phyloP scores from a whole-genome alignment of 1,139 yeast species.

The Kodamaea fungicola region DNA sequence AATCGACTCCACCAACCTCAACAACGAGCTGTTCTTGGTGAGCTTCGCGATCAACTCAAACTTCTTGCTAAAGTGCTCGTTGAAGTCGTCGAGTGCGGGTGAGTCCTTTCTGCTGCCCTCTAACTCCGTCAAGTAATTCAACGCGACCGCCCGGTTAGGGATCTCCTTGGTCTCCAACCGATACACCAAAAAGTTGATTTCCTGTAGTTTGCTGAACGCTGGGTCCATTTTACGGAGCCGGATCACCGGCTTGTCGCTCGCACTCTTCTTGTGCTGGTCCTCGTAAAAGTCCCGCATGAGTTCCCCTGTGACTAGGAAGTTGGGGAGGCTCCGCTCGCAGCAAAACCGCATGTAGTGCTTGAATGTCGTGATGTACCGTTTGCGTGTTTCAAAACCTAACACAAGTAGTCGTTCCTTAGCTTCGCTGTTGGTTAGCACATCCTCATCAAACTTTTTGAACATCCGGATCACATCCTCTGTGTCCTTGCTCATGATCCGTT shows the following conservation, averaged over 20 bases:
- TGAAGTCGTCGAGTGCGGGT: background rate
- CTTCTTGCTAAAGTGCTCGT: constrained; percentile 1
- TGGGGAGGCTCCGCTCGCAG: constrained; percentile 12
- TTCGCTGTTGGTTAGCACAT: constrained; percentile 15
- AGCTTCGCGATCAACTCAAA: constrained; percentile 5
- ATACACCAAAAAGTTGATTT: constrained; percentile 16
- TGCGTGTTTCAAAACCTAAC: constrained; percentile 16
- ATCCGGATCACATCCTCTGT: constrained; percentile 16
- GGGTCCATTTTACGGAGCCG: constrained; percentile 18
- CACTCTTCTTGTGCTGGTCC: constrained; percentile 13
- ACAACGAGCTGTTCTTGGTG: constrained; percentile 4
- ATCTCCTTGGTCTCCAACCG: constrained; percentile 14
- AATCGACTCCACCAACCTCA: constrained; percentile 4
- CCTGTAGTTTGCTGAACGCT: constrained; percentile 16
- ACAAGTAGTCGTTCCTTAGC: constrained; percentile 15
- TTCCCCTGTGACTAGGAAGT: constrained; percentile 16
- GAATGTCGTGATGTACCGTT: constrained; percentile 17
- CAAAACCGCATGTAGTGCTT: constrained; percentile 17
- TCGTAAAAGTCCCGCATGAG: constrained; percentile 17
- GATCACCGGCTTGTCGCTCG: constrained; percentile 16
- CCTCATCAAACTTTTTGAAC: constrained; percentile 18
- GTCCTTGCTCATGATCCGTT: constrained; percentile 17
- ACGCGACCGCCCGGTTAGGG: constrained; percentile 15
- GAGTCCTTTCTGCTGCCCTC: constrained; percentile 10
- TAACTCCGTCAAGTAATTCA: constrained; percentile 14